Evolutionary conservation across 2,329 filamentous ascomycete species (phyloP), one percentile per base, ranked within the genome.

Genomic region (Didymella arachidicola): DNA sequence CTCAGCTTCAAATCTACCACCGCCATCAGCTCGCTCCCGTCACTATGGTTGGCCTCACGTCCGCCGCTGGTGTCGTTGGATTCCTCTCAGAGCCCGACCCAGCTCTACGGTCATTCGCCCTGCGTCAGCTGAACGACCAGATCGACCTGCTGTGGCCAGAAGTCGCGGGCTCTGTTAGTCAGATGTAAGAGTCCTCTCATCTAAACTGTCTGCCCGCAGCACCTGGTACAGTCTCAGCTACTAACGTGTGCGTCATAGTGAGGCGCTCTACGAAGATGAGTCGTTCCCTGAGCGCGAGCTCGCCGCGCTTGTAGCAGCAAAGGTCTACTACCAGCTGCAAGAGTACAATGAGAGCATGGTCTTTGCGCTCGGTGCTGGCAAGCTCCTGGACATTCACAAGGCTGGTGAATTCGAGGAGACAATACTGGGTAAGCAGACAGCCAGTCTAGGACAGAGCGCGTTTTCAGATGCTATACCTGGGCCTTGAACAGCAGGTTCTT

Each of bases 291-390:
- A 99, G 78, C 92, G 94, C 73, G 91, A 95, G 77, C 89, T 99
- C 56, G 95, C 95, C 54, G 95, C 95, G 53, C 85, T 99, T 48
- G 93, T 99, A 53, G 90, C 96, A 42, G 91, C 95, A 69, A 99
- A 99, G 84, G 93, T 98, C 68, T 99, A 98, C 82, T 99, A 98
- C 77, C 95, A 99, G 77, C 88, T 99, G 52, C 93, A 97, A 80
- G 95, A 95, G 78, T 99, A 99, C 83, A 95, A 97, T 77, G 95
- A 99, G 82, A 97, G 94, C 79, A 98, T 99, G 94, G 91, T 92
- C 51, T 98, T 99, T 79, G 95, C 95, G 64, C 87, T 99, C 44
- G 93, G 93, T 59, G 93, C 95, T 25, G 95, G 95, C 60, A 92
- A 97, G 76, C 88, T 97, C 48, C 97, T 99, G 84, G 92, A 96